Conservation (phyloP, 1,284 basidiomycete species). For the Amylostereum areolatum region DNA sequence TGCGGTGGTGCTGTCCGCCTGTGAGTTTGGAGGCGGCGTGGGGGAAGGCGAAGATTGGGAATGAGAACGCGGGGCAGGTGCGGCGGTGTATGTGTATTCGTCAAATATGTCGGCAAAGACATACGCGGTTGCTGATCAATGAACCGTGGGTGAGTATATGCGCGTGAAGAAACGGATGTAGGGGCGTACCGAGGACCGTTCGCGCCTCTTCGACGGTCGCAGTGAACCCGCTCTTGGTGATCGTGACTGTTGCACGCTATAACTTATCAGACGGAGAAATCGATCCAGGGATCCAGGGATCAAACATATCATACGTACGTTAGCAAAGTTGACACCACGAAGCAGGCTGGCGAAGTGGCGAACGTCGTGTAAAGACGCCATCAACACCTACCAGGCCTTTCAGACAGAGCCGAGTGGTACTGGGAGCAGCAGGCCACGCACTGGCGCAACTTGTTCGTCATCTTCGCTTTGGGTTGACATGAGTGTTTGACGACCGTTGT, state of each 20-base stretch:
- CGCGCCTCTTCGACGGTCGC: constrained; percentile 85
- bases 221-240: constrained; percentile 68
- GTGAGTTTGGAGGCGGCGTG: constrained; percentile 12
- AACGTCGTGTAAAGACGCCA: constrained; percentile 74
- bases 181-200: constrained; percentile 61
- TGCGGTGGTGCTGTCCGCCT: constrained; percentile 28
- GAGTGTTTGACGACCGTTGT: too few relatives aligned
- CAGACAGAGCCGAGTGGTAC: too few relatives aligned
- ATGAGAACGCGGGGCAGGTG: constrained; percentile 32
- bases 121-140: constrained; percentile 71
- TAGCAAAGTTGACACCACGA: constrained; percentile 72
- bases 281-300: constrained; percentile 7
- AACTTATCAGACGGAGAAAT: neutral
- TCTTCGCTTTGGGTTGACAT: too few relatives aligned
- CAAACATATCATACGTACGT: constrained; percentile 37
- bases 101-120: constrained; percentile 77
- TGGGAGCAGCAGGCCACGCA: too few relatives aligned
- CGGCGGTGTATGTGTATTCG: constrained; percentile 58
- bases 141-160: constrained; percentile 1
- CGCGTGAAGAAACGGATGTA: constrained; percentile 4
- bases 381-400: constrained; percentile 48
- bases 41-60: constrained; percentile 10
- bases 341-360: constrained; percentile 70
- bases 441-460: too few relatives aligned
- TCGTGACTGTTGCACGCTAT: constrained; percentile 75